These are phyloP conservation scores for Populus deltoides DNA, from an alignment of 345 rosid genomes.

Conservation along the genomic window DNA sequence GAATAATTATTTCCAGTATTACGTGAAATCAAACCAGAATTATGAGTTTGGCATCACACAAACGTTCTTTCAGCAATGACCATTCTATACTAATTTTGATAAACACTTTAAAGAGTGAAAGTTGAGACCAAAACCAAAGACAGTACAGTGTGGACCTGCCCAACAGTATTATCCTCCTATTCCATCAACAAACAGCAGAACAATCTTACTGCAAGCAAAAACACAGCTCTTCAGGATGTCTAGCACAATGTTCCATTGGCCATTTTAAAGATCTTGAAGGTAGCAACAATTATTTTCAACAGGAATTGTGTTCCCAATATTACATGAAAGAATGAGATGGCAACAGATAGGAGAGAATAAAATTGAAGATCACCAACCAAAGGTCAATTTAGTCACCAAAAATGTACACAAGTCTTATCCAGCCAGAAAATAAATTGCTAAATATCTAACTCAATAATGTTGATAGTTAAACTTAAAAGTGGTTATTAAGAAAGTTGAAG, in stretches of 20 bases:
- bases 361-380: background rate
- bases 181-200: background rate
- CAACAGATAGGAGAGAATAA: background rate
- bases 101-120: background rate
- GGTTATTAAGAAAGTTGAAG: background rate
- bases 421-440: background rate
- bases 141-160: background rate
- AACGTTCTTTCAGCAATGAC: background rate
- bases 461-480: background rate
- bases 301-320: background rate
- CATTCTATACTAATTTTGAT: background rate
- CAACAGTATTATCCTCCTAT: background rate
- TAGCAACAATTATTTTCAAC: background rate
- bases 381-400: background rate
- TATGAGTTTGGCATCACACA: background rate
- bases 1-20: background rate
- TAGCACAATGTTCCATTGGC: background rate
- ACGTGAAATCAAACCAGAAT: background rate
- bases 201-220: background rate
- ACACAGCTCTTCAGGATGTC: background rate
- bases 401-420: background rate
- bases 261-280: background rate
- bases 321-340: background rate
- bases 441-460: background rate
- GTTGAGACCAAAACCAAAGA: background rate